Base-by-base conservation (phyloP, 805 yeast genomes). In the Kazachstania kunashirensis region DNA sequence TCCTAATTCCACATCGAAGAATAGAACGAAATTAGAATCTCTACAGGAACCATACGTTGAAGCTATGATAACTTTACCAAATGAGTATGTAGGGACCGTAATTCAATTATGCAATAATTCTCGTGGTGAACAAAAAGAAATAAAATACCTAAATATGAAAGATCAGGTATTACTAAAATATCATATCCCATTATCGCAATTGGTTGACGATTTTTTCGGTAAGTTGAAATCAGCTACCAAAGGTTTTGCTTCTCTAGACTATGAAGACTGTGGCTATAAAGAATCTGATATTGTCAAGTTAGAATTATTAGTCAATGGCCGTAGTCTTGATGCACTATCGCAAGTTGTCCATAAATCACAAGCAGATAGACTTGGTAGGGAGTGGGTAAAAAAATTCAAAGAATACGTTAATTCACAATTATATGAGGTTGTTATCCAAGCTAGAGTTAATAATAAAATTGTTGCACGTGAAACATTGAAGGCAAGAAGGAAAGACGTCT, bases 151-250 rank as follows among this genome's bases (percentile, higher is more conserved):
- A 29, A 72, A 77, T 17, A 43, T 45, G 33, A 76, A 84, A 2
- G 89, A 86, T 2, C 96, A 89, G 59, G 89, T 84, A 0, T 59
- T 84, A 38, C 58, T 88, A 47, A 80, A 77, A 49, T 92, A 86
- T 58, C 74, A 77, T 40, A 61, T 89, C 5, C 97, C 98, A 2
- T 68, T 92, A 35, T 81, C 94, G 0, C 94, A 85, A 52, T 63
- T 89, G 24, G 95, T 92, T 5, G 96, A 89, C 53, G 96, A 92
- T 61, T 89, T 89, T 57, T 88, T 92, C 59, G 97, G 97, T 2
- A 84, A 83, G 55, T 67, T 89, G 40, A 89, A 89, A 56, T 88
- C 96, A 2, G 71, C 77, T 1, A 84, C 97, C 0, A 75, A 77
- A 52, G 98, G 98, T 1, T 89, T 84, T 60, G 97, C 95, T 0